Percentiles rank a stretch among this genome's conserved stretches.
Evolutionary conservation across 1,139 yeast genomes (phyloP).

Genomic region (Saccharomyces hybrid): DNA sequence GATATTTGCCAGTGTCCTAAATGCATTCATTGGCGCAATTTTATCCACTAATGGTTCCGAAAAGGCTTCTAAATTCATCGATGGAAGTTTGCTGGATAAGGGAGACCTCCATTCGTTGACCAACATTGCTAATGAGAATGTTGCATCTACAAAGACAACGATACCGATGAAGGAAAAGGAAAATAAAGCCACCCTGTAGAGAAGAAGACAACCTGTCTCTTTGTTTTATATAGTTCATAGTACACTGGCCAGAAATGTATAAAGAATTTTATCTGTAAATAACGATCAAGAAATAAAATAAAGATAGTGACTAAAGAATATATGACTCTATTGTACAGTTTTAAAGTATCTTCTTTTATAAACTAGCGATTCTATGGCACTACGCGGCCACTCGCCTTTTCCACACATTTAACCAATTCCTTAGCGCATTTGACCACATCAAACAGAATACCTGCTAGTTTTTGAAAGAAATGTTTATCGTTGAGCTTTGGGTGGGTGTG

Average conservation of each 20-base stretch:
- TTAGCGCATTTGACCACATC: conserved; percentile 95
- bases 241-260: background rate
- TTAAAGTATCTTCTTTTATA: background rate
- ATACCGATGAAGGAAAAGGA: background rate
- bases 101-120: conserved; percentile 15
- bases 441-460: conserved; percentile 91
- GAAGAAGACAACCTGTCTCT: background rate
- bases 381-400: conserved; percentile 54
- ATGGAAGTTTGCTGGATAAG: conserved; percentile 34
- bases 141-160: background rate
- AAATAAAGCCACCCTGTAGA: background rate
- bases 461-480: conserved; percentile 72
- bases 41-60: conserved; percentile 58
- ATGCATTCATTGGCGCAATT: conserved; percentile 77
- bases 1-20: conserved; percentile 61
- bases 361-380: background rate
- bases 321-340: background rate
- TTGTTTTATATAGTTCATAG: background rate
- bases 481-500: background rate
- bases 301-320: background rate
- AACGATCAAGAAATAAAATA: background rate
- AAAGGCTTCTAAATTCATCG: conserved; percentile 49
- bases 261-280: background rate
- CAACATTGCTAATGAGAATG: conserved; percentile 18
- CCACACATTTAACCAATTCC: conserved; percentile 87